Evolutionary conservation across 148 eudicot genomes (phyloP), one percentile per base, ranked within the genome.

Genomic region (Simmondsia chinensis): DNA sequence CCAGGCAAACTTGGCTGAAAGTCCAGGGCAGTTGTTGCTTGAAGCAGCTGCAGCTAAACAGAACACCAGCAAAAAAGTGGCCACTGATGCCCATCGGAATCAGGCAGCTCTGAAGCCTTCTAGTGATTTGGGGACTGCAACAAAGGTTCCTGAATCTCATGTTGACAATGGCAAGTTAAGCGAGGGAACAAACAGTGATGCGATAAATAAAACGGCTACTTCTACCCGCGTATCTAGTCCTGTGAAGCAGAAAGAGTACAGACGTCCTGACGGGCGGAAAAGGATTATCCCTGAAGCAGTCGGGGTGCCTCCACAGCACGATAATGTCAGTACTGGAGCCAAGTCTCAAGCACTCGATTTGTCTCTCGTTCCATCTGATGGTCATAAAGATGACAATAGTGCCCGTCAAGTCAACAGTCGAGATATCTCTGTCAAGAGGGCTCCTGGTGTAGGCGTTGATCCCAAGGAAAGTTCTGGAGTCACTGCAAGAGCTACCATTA

Each of bases 251-350:
- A 86, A 83, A 64, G 99, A 91, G 64, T 91, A 91, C 50, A 80
- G 89, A 42, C 79, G 99, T 13, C 79, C 99, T 16, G 99, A 91
- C 73, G 99, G 95, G 14, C 70, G 99, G 56, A 91, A 79, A 61
- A 77, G 99, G 71, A 91, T 91, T 59, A 91, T 91, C 22, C 99
- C 99, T 9, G 94, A 91, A 74, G 83, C 96, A 21, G 95, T 91
- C 43, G 94, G 99, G 10, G 67, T 64, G 45, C 70, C 83, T 41
- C 65, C 70, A 7, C 78, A 66, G 38, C 82, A 70, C 46, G 80
- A 79, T 41, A 77, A 69, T 46, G 41, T 69, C 11, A 51, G 70
- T 20, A 38, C 64, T 21, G 60, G 43, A 30, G 36, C 54, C 31
- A 75, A 63, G 39, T 48, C 68, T 57, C 82, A 70, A 54, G 43